Evolutionary conservation across 129 eudicot species (phyloP).

Genomic region (Chrysanthemum seticuspe): DNA sequence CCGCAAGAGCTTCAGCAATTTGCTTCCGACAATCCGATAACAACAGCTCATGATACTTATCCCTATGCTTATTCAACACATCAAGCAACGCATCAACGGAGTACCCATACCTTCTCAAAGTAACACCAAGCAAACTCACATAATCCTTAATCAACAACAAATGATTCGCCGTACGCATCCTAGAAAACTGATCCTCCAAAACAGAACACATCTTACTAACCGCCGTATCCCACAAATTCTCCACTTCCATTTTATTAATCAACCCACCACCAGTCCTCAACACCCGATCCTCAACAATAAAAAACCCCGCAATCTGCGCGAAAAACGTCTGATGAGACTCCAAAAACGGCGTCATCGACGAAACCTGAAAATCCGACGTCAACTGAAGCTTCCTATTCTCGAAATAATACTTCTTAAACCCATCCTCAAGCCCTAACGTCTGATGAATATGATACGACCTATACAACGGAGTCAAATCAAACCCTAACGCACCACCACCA

Average conservation of each 20-base stretch:
- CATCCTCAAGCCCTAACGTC: slow-evolving; percentile 74
- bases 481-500: slow-evolving; percentile 45
- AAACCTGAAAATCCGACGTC: slow-evolving; percentile 97
- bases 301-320: slow-evolving; percentile 96
- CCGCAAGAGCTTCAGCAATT: slow-evolving; percentile 78
- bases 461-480: slow-evolving; percentile 88
- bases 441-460: slow-evolving; percentile 87
- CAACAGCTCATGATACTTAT: slow-evolving; percentile 89
- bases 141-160: slow-evolving; percentile 96
- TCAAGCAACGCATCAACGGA: slow-evolving; percentile 95
- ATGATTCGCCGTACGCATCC: slow-evolving; percentile 98
- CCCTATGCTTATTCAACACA: slow-evolving; percentile 95
- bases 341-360: slow-evolving; percentile 91
- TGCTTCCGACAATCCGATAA: slow-evolving; percentile 91
- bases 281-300: slow-evolving; percentile 90
- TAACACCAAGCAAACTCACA: slow-evolving; percentile 93
- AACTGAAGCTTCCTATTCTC: slow-evolving; percentile 92
- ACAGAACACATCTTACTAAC: slow-evolving; percentile 98
- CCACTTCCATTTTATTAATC: slow-evolving; percentile 93
- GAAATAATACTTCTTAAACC: slow-evolving; percentile 78
- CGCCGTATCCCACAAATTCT: slow-evolving; percentile 94
- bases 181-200: slow-evolving; percentile 92
- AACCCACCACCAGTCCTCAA: slow-evolving; percentile 92
- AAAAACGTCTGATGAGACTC: slow-evolving; percentile 97
- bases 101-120: slow-evolving; percentile 80